A percentile compares a stretch with the other conserved stretches of the same genome.
Conservation (phyloP, 768 basidiomycete genomes). For the Udeniomyces megalosporus region DNA sequence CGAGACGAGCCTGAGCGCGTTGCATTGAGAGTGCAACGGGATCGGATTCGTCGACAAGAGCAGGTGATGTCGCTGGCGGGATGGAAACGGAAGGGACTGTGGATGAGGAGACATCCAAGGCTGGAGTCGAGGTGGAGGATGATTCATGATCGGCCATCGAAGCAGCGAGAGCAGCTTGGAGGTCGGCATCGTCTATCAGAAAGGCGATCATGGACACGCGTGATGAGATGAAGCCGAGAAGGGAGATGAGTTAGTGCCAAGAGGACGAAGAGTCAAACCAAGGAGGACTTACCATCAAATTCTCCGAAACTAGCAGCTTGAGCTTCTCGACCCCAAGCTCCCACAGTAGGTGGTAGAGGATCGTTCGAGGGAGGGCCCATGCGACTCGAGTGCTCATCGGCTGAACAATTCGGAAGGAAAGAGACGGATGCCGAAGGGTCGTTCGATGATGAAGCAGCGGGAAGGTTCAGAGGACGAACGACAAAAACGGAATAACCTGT, state of each 20-base stretch:
- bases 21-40: constrained; percentile 6
- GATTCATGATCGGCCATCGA: neutral
- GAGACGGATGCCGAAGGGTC: neutral
- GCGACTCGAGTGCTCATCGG: neutral
- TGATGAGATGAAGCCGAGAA: neutral
- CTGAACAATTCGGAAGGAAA: constrained; percentile 4
- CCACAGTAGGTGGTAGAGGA: neutral
- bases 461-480: neutral
- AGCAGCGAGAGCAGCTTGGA: constrained; percentile 2
- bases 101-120: neutral
- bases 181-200: constrained; percentile 4
- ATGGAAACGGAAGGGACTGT: neutral
- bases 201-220: neutral
- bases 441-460: neutral
- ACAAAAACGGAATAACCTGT: constrained; percentile 15
- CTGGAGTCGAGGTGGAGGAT: neutral
- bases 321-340: neutral
- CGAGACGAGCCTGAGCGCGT: neutral
- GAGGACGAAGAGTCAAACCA: neutral
- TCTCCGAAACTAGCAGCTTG: neutral
- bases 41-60: neutral
- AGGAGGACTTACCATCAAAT: neutral
- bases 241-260: no score
- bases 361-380: no score
- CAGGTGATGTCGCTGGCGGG: neutral